These are phyloP conservation scores for Parmales sp. DNA, from an alignment of 108 stramenopile genomes.

Conservation along the genomic window DNA sequence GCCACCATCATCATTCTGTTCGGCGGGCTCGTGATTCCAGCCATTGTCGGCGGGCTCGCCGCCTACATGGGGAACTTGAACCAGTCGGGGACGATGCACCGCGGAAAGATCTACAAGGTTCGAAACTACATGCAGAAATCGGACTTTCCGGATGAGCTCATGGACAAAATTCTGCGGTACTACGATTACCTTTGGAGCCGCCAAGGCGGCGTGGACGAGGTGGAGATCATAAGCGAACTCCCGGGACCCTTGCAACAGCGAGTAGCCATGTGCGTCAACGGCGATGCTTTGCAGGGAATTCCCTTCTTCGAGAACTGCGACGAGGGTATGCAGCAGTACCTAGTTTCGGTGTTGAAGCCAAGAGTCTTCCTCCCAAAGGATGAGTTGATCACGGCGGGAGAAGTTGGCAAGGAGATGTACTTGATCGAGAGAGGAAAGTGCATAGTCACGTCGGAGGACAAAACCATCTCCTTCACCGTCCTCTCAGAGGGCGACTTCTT, in stretches of 20 bases:
- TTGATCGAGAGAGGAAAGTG: slow-evolving; percentile 36
- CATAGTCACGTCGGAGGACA: slow-evolving; percentile 14
- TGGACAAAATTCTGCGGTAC: slow-evolving; percentile 25
- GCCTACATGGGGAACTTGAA: slow-evolving; percentile 40
- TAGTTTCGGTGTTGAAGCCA: slow-evolving; percentile 24
- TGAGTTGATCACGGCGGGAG: slow-evolving; percentile 30
- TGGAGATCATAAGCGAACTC: slow-evolving; percentile 29
- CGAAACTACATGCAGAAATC: slow-evolving; percentile 19
- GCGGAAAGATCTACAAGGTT: slow-evolving; percentile 16
- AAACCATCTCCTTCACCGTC: slow-evolving; percentile 18
- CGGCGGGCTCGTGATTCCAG: slow-evolving; percentile 40
- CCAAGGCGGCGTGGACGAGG: slow-evolving; percentile 39
- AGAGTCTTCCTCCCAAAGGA: slow-evolving; percentile 36
- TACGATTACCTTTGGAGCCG: slow-evolving; percentile 45
- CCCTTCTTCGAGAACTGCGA: slow-evolving; percentile 35
- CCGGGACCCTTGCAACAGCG: slow-evolving; percentile 28
- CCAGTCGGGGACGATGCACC: slow-evolving; percentile 18
- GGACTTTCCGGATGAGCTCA: slow-evolving; percentile 12
- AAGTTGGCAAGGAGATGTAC: slow-evolving; percentile 30
- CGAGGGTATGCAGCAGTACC: slow-evolving; percentile 25
- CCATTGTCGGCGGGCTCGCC: slow-evolving; percentile 42
- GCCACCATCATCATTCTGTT: slow-evolving; percentile 30
- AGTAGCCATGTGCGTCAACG: slow-evolving; percentile 29
- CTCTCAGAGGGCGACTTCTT: slow-evolving; percentile 37
- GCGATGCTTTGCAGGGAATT: slow-evolving; percentile 15